Conservation (phyloP, 1,284 basidiomycete species). For the Dichomitus squalens region DNA sequence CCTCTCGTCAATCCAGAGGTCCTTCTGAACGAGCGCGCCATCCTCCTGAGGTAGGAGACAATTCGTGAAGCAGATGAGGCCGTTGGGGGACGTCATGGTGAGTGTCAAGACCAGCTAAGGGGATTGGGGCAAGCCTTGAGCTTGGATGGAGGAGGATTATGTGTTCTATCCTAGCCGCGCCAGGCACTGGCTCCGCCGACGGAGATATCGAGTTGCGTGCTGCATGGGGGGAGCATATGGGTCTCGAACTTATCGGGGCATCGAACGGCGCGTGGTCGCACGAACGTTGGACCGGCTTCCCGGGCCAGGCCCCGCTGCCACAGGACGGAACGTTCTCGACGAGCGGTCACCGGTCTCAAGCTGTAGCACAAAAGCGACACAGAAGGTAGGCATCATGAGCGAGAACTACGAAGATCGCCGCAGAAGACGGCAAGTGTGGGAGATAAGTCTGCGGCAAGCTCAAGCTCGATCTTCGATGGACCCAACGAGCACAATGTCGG, state of each 20-base stretch:
- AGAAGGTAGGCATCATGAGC: background rate
- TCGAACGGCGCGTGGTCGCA: background rate
- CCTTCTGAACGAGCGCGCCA: constrained; percentile 66
- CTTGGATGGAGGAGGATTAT: background rate
- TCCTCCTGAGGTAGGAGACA: constrained; percentile 78
- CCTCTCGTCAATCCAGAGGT: constrained; percentile 77
- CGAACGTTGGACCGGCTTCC: background rate
- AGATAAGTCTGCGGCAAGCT: background rate
- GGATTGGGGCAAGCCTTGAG: background rate
- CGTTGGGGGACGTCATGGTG: constrained; percentile 50
- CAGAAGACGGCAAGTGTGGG: background rate
- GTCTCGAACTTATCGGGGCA: background rate
- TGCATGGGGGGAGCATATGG: constrained; percentile 20
- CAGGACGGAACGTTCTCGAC: background rate
- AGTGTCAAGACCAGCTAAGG: background rate
- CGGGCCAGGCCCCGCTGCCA: background rate
- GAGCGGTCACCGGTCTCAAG: background rate
- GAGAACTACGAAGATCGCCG: background rate
- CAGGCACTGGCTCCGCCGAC: background rate
- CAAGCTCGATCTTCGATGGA: background rate
- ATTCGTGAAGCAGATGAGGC: constrained; percentile 83
- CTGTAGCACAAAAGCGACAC: background rate
- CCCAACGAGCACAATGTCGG: background rate
- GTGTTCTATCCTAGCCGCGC: background rate
- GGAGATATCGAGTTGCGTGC: constrained; percentile 5